Base-by-base conservation (phyloP, 2,329 filamentous ascomycete genomes). In the Pestalotiopsis sp. region DNA sequence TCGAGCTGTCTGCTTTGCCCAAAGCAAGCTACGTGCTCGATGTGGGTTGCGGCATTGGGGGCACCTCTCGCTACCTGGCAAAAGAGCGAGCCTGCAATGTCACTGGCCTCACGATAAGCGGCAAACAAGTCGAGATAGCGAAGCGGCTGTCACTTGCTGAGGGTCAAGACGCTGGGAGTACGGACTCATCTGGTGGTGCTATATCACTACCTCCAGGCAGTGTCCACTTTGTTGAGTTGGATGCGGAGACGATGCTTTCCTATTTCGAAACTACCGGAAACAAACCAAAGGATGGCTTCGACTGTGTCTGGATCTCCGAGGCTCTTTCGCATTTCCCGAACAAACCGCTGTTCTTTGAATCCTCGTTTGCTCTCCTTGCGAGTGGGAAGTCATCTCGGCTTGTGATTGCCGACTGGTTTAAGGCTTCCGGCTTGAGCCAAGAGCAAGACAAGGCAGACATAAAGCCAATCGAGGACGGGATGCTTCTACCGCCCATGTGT, bases 361-460 rank as follows among this genome's bases (percentile, higher is more conserved):
- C 89, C 70, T 83, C 84, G 1, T 78, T 79, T 38, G 78, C 77
- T 61, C 78, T 90, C 41, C 77, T 90, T 64, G 83, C 80, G 49
- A 68, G 78, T 0, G 84, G 84, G 0, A 86, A 85, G 1, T 86
- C 84, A 75, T 73, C 70, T n/a, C 74, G 73, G 12, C 75, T 90
- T 59, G 86, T 88, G 3, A 78, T 90, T 66, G 87, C 87, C 27
- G 88, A 90, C 75, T 90, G 88, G 88, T 90, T 90, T 80, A 88
- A 87, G 79, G 83, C 81, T 13, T 85, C 85, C 66, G 77, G 74
- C 25, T 73, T 89, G 58, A 80, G 77, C 7, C 68, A 72, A 0
- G 78, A 83, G 70, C 76, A 81, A 68, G 77, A 82, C 68, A 78
- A 81, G 57, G 80, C 79, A 61, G 87, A 90, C 73, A 88, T 90